Evolutionary conservation across 352 stramenopile species (phyloP), one percentile per base, ranked within the genome.

Genomic region (Pythium plurisporium): DNA sequence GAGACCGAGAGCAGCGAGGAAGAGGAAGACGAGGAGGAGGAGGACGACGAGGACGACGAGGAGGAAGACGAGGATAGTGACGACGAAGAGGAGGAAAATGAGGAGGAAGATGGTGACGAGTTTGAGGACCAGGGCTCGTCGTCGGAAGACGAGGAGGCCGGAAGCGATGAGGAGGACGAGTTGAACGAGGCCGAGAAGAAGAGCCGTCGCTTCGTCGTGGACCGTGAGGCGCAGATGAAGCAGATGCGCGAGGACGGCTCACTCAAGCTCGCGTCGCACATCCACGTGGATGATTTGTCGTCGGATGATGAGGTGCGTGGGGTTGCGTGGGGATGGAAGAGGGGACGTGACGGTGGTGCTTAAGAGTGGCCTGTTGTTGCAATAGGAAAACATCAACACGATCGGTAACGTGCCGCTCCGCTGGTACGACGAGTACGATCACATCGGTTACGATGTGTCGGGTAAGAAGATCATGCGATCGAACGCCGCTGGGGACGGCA

Each of bases 351-450:
- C 31, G 31, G 8, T 37, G 31, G 31, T 37, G 31, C 26, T 27
- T 2, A 44, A 23, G 6, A 8, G 2, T 17, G n/a, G 11, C 9
- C 14, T 44, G 38, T 15, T 44, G 10, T n/a, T 27, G n/a, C 15
- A 14, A 20, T 41, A 96, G 63, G 95, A 98, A 62, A 90, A 78
- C 52, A 64, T 82, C 43, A 99, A 99, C 79, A 98, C 96, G 23
- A 99, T 99, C 59, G 97, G 96, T 46, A 96, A 98, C 64, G 96
- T 99, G 33, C 97, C 98, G 20, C 77, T 99, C 9, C 96, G 99
- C 52, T 99, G 97, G 98, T 99, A 99, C 65, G 97, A 99, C 56
- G 97, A 99, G 52, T 99, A 98, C 69, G 96, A 99, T 71, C 97
- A 99, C 79, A 98, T 99, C 70, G 98, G 98, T 50, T 99, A 99